Evolutionary conservation across 768 basidiomycete species (phyloP), one percentile per base, ranked within the genome.

Genomic region (Suillus clintonianus): DNA sequence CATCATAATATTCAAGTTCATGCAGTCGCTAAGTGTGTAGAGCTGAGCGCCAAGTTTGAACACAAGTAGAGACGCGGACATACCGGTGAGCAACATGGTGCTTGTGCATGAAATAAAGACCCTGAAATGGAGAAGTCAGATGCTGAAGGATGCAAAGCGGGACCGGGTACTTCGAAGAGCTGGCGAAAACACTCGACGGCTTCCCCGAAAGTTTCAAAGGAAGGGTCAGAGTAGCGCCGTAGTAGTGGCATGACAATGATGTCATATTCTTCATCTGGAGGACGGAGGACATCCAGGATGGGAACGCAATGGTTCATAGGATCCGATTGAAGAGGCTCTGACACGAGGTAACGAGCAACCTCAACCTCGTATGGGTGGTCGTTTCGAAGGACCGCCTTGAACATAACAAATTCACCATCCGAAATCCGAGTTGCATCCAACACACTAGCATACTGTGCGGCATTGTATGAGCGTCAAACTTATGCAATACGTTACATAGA

Each of bases 21-120:
- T 57, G 59, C 69, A 68, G 34, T 74, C 73, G 2, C 73, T 74
- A 50, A n/a, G n/a, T n/a, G n/a, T n/a, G n/a, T n/a, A n/a, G n/a
- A n/a, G n/a, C n/a, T n/a, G n/a, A n/a, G n/a, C n/a, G n/a, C n/a
- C n/a, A n/a, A n/a, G n/a, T n/a, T n/a, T n/a, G n/a, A n/a, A n/a
- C n/a, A n/a, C n/a, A n/a, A n/a, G n/a, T n/a, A n/a, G n/a, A n/a
- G n/a, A n/a, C n/a, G n/a, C n/a, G n/a, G 4, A n/a, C 48, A 50
- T 50, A 48, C 39, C 45, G 53, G 62, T 64, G 60, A 10, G 50
- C 45, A 11, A 57, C 60, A 56, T 14, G 37, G 24, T 67, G 42
- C 13, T 64, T 58, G 51, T 71, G 68, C 58, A 69, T 67, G 48
- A 67, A 69, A n/a, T n/a, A 67, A 0, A 81, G 60, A 2, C 77